Conservation (phyloP, 2,329 filamentous ascomycete genomes). For the Dactylellina drechsleri region DNA sequence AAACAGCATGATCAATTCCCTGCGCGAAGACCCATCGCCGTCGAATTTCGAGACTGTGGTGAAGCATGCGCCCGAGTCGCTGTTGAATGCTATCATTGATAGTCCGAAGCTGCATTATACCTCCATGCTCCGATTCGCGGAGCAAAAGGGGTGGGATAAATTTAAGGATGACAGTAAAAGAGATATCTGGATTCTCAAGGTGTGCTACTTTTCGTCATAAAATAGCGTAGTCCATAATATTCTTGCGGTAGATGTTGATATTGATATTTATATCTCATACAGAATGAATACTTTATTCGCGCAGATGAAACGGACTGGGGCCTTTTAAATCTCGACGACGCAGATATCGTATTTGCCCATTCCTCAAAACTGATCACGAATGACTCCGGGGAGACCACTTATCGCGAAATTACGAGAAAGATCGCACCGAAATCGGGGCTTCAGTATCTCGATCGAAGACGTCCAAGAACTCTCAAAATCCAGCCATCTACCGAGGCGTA, state of each 20-base stretch:
- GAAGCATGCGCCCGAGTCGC: constrained; percentile 40
- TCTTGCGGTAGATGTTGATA: background rate
- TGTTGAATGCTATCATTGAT: constrained; percentile 47
- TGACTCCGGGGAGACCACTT: constrained; percentile 24
- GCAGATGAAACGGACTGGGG: constrained; percentile 54
- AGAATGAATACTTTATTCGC: constrained; percentile 56
- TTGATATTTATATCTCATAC: background rate
- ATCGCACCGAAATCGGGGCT: constrained; percentile 53
- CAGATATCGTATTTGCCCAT: constrained; percentile 43
- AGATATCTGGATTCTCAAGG: constrained; percentile 56
- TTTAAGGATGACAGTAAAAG: constrained; percentile 54
- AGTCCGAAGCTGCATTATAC: constrained; percentile 56
- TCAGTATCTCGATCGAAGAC: constrained; percentile 57
- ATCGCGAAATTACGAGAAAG: constrained; percentile 49
- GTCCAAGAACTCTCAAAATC: constrained; percentile 55
- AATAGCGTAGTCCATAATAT: background rate
- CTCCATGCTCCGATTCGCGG: constrained; percentile 52
- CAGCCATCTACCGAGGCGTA: constrained; percentile 56
- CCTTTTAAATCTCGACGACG: constrained; percentile 53
- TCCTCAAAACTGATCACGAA: constrained; percentile 40
- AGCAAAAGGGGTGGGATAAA: constrained; percentile 52
- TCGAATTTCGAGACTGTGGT: constrained; percentile 51
- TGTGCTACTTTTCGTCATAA: background rate
- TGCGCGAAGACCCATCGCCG: constrained; percentile 38
- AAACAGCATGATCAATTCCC: constrained; percentile 53